Base-by-base conservation (phyloP, 169 alveolate genomes). In the Amoebophrya sp. region DNA sequence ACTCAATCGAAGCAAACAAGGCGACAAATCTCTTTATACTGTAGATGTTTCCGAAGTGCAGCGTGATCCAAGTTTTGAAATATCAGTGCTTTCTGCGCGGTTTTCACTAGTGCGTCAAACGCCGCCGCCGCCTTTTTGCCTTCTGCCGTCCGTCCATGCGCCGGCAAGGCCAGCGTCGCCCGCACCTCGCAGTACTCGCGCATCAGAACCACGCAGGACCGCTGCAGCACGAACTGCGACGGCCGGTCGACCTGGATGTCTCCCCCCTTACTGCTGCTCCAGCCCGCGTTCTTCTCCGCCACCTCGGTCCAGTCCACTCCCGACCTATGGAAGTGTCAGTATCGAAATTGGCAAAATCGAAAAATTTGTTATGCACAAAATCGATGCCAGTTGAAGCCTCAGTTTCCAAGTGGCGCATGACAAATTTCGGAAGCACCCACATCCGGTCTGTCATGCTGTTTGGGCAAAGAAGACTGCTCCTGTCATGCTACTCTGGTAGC, bases 41-140 rank as follows among this genome's bases (percentile, higher is more conserved):
- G 7, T 7, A 47, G 7, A 47, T 47, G 66, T 47, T 47, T 47
- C 18, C 18, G 7, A 18, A 47, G 66, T 18, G 66, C 66, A 47
- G 66, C 66, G 66, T 47, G 66, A 18, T 47, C 66, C 29, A 47
- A 18, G 18, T 47, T 47, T 47, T 7, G 29, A 18, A 47, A 47
- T 7, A 47, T 47, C 7, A 47, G 66, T 18, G 66, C 66, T 47
- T 47, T 47, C 18, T 47, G 66, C 66, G 66, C 66, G 66, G 66
- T 47, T 18, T 47, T 47, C 66, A 47, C 66, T 47, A 47, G 66
- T 7, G 66, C 66, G 18, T 47, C 66, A 47, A 47, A 18, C 66
- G 66, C 66, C 7, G 29, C 66, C 83, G 83, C 83, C 35, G 83
- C 83, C 83, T 66, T 66, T 25, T 66, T 66, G 29, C 83, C 83